phyloP scores from a whole-genome alignment of 2,329 filamentous ascomycete species.

The Rhinocladiella mackenziei region DNA sequence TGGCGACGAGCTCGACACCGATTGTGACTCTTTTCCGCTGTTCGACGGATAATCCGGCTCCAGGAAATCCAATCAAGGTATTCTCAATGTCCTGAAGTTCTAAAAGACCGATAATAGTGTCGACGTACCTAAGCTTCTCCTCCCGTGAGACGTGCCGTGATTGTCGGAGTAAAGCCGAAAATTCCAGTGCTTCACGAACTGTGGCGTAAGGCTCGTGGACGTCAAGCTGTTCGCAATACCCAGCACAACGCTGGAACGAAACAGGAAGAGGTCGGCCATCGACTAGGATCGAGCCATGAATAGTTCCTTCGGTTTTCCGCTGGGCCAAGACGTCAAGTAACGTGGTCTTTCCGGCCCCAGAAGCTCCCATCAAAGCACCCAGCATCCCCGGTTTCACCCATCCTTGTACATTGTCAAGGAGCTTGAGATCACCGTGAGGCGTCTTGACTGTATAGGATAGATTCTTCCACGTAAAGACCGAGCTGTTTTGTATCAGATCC shows the following conservation, averaged over 20 bases:
- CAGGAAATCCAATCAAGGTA: slow-evolving; percentile 52
- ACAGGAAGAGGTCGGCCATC: slow-evolving; percentile 58
- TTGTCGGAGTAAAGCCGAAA: slow-evolving; percentile 61
- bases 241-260: slow-evolving; percentile 63
- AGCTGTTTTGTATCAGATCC: slow-evolving; percentile 58
- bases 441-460: slow-evolving; percentile 66
- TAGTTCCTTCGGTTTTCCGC: slow-evolving; percentile 61
- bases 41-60: slow-evolving; percentile 54
- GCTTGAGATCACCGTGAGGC: slow-evolving; percentile 49
- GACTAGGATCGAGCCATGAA: slow-evolving; percentile 62
- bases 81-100: slow-evolving; percentile 62
- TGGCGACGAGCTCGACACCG: slow-evolving; percentile 66
- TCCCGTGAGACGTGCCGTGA: slow-evolving; percentile 47
- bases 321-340: slow-evolving; percentile 71
- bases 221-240: slow-evolving; percentile 67
- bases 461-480: slow-evolving; percentile 70
- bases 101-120: slow-evolving; percentile 60
- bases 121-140: slow-evolving; percentile 63
- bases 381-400: slow-evolving; percentile 75
- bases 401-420: slow-evolving; percentile 65
- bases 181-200: slow-evolving; percentile 62
- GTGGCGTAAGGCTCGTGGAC: slow-evolving; percentile 64
- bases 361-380: slow-evolving; percentile 73
- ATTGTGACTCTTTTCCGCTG: slow-evolving; percentile 68
- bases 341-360: slow-evolving; percentile 71